A percentile compares a stretch with the other conserved stretches of the same genome.
Conservation (phyloP, 371 early-diverging fungal species). For the Circinella umbellata region DNA sequence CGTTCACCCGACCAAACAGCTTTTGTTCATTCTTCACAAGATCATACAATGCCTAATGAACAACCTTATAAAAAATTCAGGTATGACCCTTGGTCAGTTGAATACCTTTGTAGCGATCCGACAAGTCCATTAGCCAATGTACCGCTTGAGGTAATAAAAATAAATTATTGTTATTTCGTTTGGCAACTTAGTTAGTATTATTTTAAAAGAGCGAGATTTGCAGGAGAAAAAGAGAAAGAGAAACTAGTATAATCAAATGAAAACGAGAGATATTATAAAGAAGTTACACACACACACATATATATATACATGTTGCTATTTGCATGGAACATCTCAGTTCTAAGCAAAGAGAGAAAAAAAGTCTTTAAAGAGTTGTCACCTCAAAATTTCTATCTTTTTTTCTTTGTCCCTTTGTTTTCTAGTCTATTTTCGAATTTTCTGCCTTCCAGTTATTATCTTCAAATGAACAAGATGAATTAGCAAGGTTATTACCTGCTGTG, state of each 20-base stretch:
- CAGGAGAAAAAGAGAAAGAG: too few species aligned
- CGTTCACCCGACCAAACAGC: constrained; percentile 20
- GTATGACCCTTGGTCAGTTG: constrained; percentile 32
- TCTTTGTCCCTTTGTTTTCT: neutral
- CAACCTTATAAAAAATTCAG: constrained; percentile 33
- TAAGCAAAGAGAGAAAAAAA: too few species aligned
- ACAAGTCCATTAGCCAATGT: constrained; percentile 39
- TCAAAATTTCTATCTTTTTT: neutral
- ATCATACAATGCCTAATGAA: constrained; percentile 16
- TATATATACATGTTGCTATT: too few species aligned
- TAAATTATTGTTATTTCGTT: neutral
- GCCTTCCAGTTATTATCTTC: constrained; percentile 45
- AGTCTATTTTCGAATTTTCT: constrained; percentile 44
- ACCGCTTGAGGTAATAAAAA: constrained; percentile 41
- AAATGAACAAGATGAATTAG: constrained; percentile 37
- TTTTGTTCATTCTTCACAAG: neutral
- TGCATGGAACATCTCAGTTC: too few species aligned
- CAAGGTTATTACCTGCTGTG: constrained; percentile 35
- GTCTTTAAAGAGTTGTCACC: too few species aligned
- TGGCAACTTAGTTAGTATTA: neutral
- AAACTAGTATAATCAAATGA: too few species aligned
- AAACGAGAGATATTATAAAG: too few species aligned
- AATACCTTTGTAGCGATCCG: constrained; percentile 35
- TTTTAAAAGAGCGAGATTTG: too few species aligned
- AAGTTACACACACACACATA: too few species aligned